Evolutionary conservation across 495 filamentous ascomycete genomes (phyloP), one percentile per base, ranked within the genome.

Genomic region (Jackrogersella minutella): DNA sequence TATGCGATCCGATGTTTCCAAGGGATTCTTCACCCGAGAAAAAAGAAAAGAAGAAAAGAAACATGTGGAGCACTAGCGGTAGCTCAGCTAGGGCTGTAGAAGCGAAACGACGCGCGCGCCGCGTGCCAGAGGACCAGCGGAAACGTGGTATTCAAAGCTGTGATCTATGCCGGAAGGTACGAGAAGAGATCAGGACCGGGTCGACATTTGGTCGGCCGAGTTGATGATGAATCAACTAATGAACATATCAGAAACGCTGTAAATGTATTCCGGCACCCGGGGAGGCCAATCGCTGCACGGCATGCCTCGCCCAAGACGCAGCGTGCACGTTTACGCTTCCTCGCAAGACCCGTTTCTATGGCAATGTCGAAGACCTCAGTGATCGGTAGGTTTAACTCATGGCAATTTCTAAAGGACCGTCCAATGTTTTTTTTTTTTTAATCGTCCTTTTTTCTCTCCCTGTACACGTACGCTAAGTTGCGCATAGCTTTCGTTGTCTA

Each of bases 331-430:
- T 76, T 24, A 81, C 78, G 1, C 70, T 80, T 33, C 78, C 78
- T 37, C 74, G 80, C 10, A 81, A 82, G 72, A 78, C 76, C 50
- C 68, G 79, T 37, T 75, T 82, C 40, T 81, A 81, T 51, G 80
- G 80, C 16, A 81, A 79, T 62, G 75, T 83, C 13, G 80, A 83
- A 49, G 76, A 72, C 30, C 73, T 82, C 16, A 78, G 78, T 47
- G 68, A 75, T 47, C 73, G 80, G 56, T 78, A 80, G 21, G 58
- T 39, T 56, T 5, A 46, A 14, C 28, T 13, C 43, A n/a, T 33
- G 11, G 11, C 11, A 11, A 11, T 5, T 5, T 33, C 5, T 5
- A 11, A 33, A 33, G 11, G 31, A 33, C 31, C 31, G 5, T 33
- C 31, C 5, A 33, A 33, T 33, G 31, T 5, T 11, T 33, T 5